phyloP scores from a whole-genome alignment of 257 asterid species.

The Leptodermis oblonga region DNA sequence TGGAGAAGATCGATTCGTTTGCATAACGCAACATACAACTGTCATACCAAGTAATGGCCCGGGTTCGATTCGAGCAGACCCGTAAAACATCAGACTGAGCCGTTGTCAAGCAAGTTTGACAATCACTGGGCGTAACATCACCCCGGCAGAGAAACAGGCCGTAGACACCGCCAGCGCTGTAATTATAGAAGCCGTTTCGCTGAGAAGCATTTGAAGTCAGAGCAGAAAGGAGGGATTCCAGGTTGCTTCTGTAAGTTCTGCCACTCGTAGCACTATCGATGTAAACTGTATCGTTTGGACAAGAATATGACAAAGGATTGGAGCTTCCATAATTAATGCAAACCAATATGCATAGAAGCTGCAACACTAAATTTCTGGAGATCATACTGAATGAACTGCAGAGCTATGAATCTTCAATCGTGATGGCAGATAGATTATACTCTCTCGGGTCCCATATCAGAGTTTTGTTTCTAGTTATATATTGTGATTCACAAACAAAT shows the following conservation, averaged over 20 bases:
- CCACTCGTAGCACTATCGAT: background rate
- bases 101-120: conserved; percentile 14
- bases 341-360: background rate
- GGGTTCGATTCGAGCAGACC: conserved; percentile 9
- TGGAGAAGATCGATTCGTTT: background rate
- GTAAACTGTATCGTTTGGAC: background rate
- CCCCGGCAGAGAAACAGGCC: conserved; percentile 29
- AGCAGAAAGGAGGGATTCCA: conserved; percentile 9
- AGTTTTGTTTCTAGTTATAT: too few relatives aligned
- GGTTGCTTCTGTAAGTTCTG: conserved; percentile 14
- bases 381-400: background rate
- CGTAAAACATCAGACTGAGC: background rate
- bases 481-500: too few relatives aligned
- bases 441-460: too few relatives aligned
- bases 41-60: conserved; percentile 5
- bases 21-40: conserved; percentile 20
- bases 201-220: conserved; percentile 15
- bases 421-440: too few relatives aligned
- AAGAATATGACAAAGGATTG: accelerated
- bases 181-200: conserved; percentile 14
- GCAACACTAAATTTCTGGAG: background rate
- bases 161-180: conserved; percentile 11
- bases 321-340: background rate
- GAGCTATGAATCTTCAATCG: too few relatives aligned
- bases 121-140: conserved; percentile 1